These are phyloP conservation scores for Fusarium chlamydosporum DNA, from an alignment of 2,329 filamentous ascomycete species.

Conservation along the genomic window DNA sequence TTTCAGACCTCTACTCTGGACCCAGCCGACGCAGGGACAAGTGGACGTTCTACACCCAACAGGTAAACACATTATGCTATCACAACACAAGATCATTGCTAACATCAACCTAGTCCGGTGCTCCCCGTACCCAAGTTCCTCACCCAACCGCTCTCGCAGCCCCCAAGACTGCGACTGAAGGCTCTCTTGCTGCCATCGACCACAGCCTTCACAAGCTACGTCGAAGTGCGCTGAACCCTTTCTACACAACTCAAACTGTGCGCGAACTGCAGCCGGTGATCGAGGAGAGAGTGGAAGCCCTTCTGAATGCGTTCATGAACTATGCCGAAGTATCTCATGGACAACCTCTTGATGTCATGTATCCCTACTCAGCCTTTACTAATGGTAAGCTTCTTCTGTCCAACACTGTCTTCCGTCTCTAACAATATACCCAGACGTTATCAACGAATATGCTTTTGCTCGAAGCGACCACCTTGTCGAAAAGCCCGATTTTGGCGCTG, in stretches of 20 bases:
- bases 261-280: conserved; percentile 57
- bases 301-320: conserved; percentile 52
- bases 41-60: conserved; percentile 56
- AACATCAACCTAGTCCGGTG: conserved; percentile 52
- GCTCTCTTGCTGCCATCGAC: conserved; percentile 55
- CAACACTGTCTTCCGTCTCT: neutral
- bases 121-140: conserved; percentile 51
- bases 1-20: conserved; percentile 57
- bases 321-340: conserved; percentile 48
- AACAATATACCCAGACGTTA: conserved; percentile 52
- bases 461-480: conserved; percentile 55
- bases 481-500: conserved; percentile 54
- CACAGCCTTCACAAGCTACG: conserved; percentile 55
- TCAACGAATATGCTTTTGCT: conserved; percentile 59
- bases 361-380: conserved; percentile 57
- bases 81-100: conserved; percentile 7
- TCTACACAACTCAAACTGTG: conserved; percentile 57
- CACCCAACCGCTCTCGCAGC: conserved; percentile 28
- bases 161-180: conserved; percentile 50
- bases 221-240: conserved; percentile 55
- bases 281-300: conserved; percentile 55
- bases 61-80: conserved; percentile 47
- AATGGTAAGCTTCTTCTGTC: conserved; percentile 50
- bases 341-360: conserved; percentile 55
- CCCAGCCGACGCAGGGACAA: conserved; percentile 52